Evolutionary conservation across 1,139 yeast genomes (phyloP), one percentile per base, ranked within the genome.

Genomic region (Candida sojae): DNA sequence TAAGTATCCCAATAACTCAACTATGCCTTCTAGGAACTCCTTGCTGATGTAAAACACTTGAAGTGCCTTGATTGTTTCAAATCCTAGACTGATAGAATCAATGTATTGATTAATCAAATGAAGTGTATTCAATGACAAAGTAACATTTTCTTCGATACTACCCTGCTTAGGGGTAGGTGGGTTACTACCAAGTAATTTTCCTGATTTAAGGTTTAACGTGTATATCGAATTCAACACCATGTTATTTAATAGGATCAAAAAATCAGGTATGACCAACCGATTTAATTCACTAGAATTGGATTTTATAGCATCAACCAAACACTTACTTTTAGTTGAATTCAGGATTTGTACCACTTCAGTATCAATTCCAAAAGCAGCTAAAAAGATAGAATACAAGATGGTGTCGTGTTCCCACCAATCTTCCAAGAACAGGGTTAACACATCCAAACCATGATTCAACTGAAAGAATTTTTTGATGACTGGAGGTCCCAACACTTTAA

Each of bases 391-490:
- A 23, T 68, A 58, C 2, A 73, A 47, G 1, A 75, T 58, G 21
- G 60, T 64, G 43, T 72, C 75, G 50, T 73, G 71, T 28, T 60
- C 54, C 83, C 86, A 80, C 75, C 79, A 73, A 42, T 66, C 61
- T 44, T 68, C 64, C 34, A 82, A 59, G 36, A 69, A 68, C 48
- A 68, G 76, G 0, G 83, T 71, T 30, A 87, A 57, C 2, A 86
- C 71, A 28, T 74, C 75, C 17, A 83, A 62, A 0, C 93, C 93
- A 53, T 68, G 70, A 47, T 80, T 79, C 17, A 70, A 73, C 17
- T 72, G 73, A 38, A 80, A 70, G 57, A 87, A 86, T 29, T 75
- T 64, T 32, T 67, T 72, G 44, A 78, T 77, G 1, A 77, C 72
- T 39, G 72, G 73, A 0, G 75, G 61, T 0, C 85, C 84, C 9